Evolutionary conservation across 208 protist genomes (phyloP).

Genomic region (Crithidia bombi): DNA sequence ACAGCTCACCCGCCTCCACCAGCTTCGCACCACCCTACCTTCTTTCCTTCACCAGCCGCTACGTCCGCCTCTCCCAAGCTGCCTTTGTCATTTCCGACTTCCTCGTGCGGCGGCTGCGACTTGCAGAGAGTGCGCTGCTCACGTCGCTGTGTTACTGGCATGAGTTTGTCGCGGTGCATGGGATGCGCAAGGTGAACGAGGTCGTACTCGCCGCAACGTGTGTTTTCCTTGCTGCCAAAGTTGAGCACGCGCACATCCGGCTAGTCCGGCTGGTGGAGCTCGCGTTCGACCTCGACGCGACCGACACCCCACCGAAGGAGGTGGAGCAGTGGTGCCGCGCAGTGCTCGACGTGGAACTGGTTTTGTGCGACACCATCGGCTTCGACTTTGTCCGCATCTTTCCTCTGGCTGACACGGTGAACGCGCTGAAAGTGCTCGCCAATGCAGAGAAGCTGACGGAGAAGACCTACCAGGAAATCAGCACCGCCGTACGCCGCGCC

Average conservation of each 20-base stretch:
- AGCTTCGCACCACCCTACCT: slow-evolving; percentile 33
- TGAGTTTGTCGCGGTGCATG: slow-evolving; percentile 72
- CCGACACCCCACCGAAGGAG: slow-evolving; percentile 27
- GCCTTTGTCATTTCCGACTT: slow-evolving; percentile 79
- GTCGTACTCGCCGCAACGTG: slow-evolving; percentile 77
- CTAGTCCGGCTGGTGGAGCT: slow-evolving; percentile 57
- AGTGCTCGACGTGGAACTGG: slow-evolving; percentile 76
- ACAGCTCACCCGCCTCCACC: slow-evolving; percentile 28
- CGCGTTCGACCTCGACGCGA: slow-evolving; percentile 64
- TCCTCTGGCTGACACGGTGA: slow-evolving; percentile 49
- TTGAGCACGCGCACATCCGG: slow-evolving; percentile 84
- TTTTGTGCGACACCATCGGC: slow-evolving; percentile 71
- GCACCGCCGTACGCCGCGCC: slow-evolving; percentile 55
- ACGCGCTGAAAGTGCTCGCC: slow-evolving; percentile 40
- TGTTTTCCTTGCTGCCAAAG: slow-evolving; percentile 85
- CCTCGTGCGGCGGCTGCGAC: slow-evolving; percentile 57
- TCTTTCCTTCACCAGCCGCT: slow-evolving; percentile 50
- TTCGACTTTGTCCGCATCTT: slow-evolving; percentile 87
- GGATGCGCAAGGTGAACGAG: slow-evolving; percentile 60
- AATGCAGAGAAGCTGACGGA: slow-evolving; percentile 20
- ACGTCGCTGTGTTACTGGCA: slow-evolving; percentile 89
- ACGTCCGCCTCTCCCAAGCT: slow-evolving; percentile 54
- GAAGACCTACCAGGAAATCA: slow-evolving; percentile 29
- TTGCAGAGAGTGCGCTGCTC: slow-evolving; percentile 62
- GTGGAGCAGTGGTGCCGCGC: slow-evolving; percentile 57